Evolutionary conservation across 805 yeast species (phyloP), one percentile per base, ranked within the genome.

Genomic region (Huiozyma sinensis): DNA sequence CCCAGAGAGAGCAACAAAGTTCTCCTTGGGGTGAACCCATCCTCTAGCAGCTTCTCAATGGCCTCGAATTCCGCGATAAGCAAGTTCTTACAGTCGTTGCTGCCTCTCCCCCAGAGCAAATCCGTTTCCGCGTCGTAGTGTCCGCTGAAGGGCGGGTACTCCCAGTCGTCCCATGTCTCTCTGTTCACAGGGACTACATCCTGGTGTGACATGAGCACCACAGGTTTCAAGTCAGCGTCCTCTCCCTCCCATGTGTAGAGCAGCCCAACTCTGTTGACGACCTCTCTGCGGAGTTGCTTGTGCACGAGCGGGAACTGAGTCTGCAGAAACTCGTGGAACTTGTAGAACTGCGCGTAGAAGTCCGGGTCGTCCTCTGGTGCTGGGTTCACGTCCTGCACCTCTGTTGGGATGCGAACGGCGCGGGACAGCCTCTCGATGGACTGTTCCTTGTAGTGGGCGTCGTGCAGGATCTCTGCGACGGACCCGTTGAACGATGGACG

Each of bases 121-220:
- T 68, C 68, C 6, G 54, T 55, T 38, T 57, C 52, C 11, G 86
- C 88, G 53, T 86, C 94, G 55, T 67, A 83, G 52, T 72, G 66
- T 11, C 83, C 87, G 12, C 69, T 59, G 46, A 77, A 82, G 3
- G 95, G 94, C 8, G 79, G 79, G 55, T 75, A 68, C 0, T 64
- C 67, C 95, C 95, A 86, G 44, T 74, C 65, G 28, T 62, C 66
- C 37, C 68, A 61, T 0, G 88, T 76, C 27, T 70, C 75, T n/a
- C 60, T 57, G 54, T 77, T 82, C 6, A 83, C 81, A 0, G 95
- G 95, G 11, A 86, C 95, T 1, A 81, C 86, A 56, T 86, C 95
- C 57, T 80, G 86, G 59, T 86, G 95, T 5, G 92, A 90, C 60
- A 83, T 74, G 38, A 84, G 65, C 61, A 86, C 51, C 12, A 80